These are phyloP conservation scores for Escovopsis sp. DNA, from an alignment of 2,329 filamentous ascomycete species.

Conservation along the genomic window DNA sequence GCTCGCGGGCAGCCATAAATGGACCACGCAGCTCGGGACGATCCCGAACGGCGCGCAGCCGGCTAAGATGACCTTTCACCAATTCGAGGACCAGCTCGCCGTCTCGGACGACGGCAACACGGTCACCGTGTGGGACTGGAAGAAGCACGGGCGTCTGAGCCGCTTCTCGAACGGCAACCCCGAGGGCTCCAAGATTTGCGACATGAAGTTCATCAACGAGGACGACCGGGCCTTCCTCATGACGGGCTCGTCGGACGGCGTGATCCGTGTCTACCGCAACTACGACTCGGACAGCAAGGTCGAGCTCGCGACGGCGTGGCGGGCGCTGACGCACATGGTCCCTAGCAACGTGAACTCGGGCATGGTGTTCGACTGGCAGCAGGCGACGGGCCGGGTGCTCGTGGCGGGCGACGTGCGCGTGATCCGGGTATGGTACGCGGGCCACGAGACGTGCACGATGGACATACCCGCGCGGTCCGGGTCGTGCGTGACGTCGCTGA, in stretches of 20 bases:
- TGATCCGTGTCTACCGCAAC: conserved; percentile 82
- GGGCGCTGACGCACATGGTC: conserved; percentile 83
- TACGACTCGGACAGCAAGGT: conserved; percentile 67
- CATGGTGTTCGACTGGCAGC: conserved; percentile 97
- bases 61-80: conserved; percentile 87
- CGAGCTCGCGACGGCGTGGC: conserved; percentile 79
- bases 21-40: conserved; percentile 70
- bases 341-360: conserved; percentile 89
- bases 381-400: conserved; percentile 88
- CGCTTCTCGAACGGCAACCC: conserved; percentile 94
- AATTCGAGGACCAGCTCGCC: conserved; percentile 91
- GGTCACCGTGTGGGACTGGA: conserved; percentile 88
- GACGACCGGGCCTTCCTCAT: conserved; percentile 91
- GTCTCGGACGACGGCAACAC: conserved; percentile 89
- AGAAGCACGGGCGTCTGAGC: conserved; percentile 55
- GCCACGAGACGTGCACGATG: conserved; percentile 78
- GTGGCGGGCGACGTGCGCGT: conserved; percentile 93
- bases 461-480: conserved; percentile 91
- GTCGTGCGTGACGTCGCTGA: conserved; percentile 88
- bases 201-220: conserved; percentile 95
- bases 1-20: conserved; percentile 68
- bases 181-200: conserved; percentile 76
- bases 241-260: conserved; percentile 88
- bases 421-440: conserved; percentile 91
- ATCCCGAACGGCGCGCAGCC: conserved; percentile 85